A percentile compares a stretch with the other conserved stretches of the same genome.
These are phyloP conservation scores for Sorghum bicolor DNA, from an alignment of 176 grass and related monocot genomes.

Conservation along the genomic window DNA sequence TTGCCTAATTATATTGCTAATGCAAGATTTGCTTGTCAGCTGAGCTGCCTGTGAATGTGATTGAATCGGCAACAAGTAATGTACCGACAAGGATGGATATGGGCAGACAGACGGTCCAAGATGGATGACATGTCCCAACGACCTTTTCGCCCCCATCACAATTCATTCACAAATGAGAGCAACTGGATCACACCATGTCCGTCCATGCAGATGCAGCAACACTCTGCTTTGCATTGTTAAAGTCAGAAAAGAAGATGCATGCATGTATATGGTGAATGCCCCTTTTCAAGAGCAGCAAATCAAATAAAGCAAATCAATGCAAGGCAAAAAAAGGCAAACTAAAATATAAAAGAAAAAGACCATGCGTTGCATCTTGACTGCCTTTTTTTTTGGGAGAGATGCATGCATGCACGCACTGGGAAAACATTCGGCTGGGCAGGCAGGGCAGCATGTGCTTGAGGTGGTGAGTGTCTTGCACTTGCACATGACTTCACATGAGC, in stretches of 20 bases:
- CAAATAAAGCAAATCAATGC: not conserved
- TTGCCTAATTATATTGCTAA: not conserved
- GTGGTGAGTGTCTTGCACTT: not conserved
- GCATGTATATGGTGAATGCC: not conserved
- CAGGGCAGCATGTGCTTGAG: not conserved
- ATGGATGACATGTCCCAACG: not conserved
- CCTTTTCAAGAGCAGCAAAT: not conserved
- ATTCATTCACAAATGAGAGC: not conserved
- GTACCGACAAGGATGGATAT: not conserved
- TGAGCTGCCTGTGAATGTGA: not conserved
- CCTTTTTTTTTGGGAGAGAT: not conserved
- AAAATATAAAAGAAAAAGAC: not conserved
- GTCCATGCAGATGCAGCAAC: not conserved
- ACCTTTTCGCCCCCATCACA: not conserved
- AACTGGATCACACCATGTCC: not conserved
- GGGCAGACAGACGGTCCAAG: not conserved
- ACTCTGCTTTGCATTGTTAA: not conserved
- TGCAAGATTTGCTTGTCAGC: not conserved
- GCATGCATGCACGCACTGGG: not conserved
- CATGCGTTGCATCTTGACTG: not conserved
- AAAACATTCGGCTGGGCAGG: not conserved
- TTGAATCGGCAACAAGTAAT: not conserved
- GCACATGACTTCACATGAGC: not conserved
- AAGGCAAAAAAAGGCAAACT: not conserved
- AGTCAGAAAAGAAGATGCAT: not conserved